A percentile compares a stretch with the other conserved stretches of the same genome.
These are phyloP conservation scores for Penicillium taxi DNA, from an alignment of 495 filamentous ascomycete genomes.

Conservation along the genomic window DNA sequence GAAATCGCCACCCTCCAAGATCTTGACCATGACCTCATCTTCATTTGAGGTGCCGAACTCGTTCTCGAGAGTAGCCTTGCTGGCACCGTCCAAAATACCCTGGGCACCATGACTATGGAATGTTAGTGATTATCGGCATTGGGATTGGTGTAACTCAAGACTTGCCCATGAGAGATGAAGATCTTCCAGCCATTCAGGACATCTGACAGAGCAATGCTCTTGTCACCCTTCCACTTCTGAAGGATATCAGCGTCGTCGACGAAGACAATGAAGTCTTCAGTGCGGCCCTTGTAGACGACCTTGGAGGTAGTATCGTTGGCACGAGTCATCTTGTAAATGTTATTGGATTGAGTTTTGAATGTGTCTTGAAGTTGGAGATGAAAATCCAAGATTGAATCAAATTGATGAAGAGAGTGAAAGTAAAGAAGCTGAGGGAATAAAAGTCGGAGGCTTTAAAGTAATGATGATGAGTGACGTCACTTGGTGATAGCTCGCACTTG, in stretches of 20 bases:
- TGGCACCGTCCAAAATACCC: slow-evolving; percentile 67
- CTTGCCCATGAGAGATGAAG: slow-evolving; percentile 86
- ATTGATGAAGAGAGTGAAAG: neutral
- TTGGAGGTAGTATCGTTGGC: slow-evolving; percentile 68
- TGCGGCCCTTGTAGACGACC: slow-evolving; percentile 82
- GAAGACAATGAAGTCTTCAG: slow-evolving; percentile 88
- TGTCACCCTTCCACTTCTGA: slow-evolving; percentile 77
- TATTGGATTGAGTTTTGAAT: slow-evolving; percentile 6
- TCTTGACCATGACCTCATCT: slow-evolving; percentile 70
- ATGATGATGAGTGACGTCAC: slow-evolving; percentile 31
- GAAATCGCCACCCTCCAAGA: slow-evolving; percentile 65
- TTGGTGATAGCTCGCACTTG: slow-evolving; percentile 2
- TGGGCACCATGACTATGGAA: slow-evolving; percentile 70
- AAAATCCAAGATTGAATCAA: too few species aligned
- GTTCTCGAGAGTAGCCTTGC: slow-evolving; percentile 63
- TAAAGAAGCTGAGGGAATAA: too few species aligned
- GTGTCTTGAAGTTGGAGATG: too few species aligned
- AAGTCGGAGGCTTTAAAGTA: slow-evolving; percentile 12
- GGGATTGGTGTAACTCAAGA: neutral
- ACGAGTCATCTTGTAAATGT: slow-evolving; percentile 55
- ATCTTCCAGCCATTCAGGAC: slow-evolving; percentile 88
- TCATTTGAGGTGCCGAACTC: slow-evolving; percentile 79
- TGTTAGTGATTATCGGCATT: neutral
- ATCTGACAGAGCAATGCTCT: slow-evolving; percentile 66
- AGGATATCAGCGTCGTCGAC: slow-evolving; percentile 64